phyloP scores from a whole-genome alignment of 257 asterid species.

The Ocimum tenuiflorum region DNA sequence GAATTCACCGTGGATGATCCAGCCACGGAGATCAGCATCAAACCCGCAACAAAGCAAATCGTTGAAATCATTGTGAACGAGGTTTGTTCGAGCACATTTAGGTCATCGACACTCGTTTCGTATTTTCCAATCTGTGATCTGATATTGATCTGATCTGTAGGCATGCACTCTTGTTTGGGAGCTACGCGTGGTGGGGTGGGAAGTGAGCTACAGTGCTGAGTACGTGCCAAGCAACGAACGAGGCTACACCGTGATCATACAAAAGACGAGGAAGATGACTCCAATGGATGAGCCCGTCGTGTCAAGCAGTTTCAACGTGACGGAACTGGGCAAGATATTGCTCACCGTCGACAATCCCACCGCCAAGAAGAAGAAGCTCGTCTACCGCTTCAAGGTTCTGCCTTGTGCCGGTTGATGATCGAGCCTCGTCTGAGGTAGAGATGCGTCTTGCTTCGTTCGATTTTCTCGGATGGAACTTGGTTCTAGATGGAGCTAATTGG shows the following conservation, averaged over 20 bases:
- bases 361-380: slow-evolving; percentile 67
- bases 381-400: slow-evolving; percentile 68
- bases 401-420: slow-evolving; percentile 32
- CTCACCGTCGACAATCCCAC: slow-evolving; percentile 75
- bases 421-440: not conserved
- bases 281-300: slow-evolving; percentile 60
- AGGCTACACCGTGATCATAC: slow-evolving; percentile 60
- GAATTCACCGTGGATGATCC: slow-evolving; percentile 77
- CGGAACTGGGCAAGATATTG: slow-evolving; percentile 69
- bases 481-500: slow-evolving; percentile 2
- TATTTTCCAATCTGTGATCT: no score
- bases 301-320: slow-evolving; percentile 46
- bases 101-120: no score
- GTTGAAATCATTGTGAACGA: slow-evolving; percentile 79
- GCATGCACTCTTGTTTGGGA: slow-evolving; percentile 79
- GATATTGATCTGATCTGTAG: slow-evolving; percentile 29
- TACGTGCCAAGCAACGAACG: slow-evolving; percentile 49
- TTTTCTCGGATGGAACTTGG: not conserved
- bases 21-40: slow-evolving; percentile 62
- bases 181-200: slow-evolving; percentile 96
- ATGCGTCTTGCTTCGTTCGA: no score
- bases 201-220: slow-evolving; percentile 80
- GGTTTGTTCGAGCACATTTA: slow-evolving; percentile 31
- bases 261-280: slow-evolving; percentile 61
- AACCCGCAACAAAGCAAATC: slow-evolving; percentile 79